Evolutionary conservation across 2,329 filamentous ascomycete genomes (phyloP).

Genomic region (Tolypocladium endophyticum): DNA sequence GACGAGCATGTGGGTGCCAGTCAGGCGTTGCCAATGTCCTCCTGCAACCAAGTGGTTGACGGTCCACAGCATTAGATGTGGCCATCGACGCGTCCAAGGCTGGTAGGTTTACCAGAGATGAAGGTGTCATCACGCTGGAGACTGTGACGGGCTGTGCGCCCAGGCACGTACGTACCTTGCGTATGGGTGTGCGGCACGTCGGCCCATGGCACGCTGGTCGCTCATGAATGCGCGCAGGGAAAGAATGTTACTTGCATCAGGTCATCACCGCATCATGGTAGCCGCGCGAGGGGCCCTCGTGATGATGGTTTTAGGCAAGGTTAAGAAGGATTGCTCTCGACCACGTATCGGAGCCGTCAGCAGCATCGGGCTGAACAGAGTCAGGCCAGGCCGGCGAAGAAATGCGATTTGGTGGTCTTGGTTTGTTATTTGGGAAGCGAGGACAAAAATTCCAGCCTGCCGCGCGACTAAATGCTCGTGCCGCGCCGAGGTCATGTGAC

Average conservation of each 20-base stretch:
- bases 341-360: constrained; percentile 44
- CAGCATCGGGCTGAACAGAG: constrained; percentile 21
- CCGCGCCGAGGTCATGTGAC: neutral
- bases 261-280: constrained; percentile 59
- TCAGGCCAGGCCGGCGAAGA: constrained; percentile 25
- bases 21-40: constrained; percentile 14
- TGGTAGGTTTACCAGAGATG: constrained; percentile 33
- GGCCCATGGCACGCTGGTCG: neutral
- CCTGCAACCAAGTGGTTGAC: constrained; percentile 17
- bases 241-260: constrained; percentile 51
- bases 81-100: constrained; percentile 13
- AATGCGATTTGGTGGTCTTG: constrained; percentile 35
- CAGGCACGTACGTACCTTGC: neutral
- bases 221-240: neutral
- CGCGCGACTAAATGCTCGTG: neutral
- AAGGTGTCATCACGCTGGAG: constrained; percentile 21
- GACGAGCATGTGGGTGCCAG: neutral
- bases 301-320: constrained; percentile 60
- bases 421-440: constrained; percentile 18
- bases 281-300: constrained; percentile 55
- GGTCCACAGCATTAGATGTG: neutral
- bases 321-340: constrained; percentile 45
- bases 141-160: neutral
- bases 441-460: neutral
- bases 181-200: no score